Evolutionary conservation across 345 rosid genomes (phyloP), one percentile per base, ranked within the genome.

Genomic region (Gossypium rotundifolium): DNA sequence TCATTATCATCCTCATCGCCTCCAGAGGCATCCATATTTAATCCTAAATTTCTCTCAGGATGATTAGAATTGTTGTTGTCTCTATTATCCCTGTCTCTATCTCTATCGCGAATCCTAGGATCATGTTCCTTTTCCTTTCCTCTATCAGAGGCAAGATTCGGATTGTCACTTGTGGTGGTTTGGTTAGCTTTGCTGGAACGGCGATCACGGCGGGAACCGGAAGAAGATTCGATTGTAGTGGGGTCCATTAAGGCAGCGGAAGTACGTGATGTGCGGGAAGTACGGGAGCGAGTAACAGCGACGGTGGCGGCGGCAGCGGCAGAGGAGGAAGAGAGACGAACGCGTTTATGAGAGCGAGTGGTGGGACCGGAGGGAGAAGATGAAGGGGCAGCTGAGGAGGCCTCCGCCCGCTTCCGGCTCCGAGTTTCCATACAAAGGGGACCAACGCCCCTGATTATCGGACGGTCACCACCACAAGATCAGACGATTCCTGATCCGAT

Each of bases 351-450:
- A 42, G 90, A 76, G 71, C 97, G 98, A 75, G 98, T 87, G 82
- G 88, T 84, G 46, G 96, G 93, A 81, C 92, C 88, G 25, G 97
- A 83, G 59, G 84, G 67, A 69, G 72, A 69, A 57, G 87, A 84
- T 73, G 97, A 87, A 79, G 96, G 94, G 91, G 97, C 93, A 84
- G 97, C 74, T 89, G 97, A 96, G 94, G 98, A 85, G 86, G 97
- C 98, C 98, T 96, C 98, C 97, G 96, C 99, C 96, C 99, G 92
- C 92, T 96, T 96, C 86, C 99, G 97, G 96, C 99, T 93, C 75
- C 99, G 96, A 91, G 98, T 96, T 96, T 96, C 99, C 99, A 93
- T 96, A 96, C 99, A 96, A 90, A 57, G 90, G 79, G 90, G 79
- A 90, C 69, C 78, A 78, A 74, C 83, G 82, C 84, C 80, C 86